These are phyloP conservation scores for Parastagonospora nodorum DNA, from an alignment of 2,329 filamentous ascomycete species.

Conservation along the genomic window DNA sequence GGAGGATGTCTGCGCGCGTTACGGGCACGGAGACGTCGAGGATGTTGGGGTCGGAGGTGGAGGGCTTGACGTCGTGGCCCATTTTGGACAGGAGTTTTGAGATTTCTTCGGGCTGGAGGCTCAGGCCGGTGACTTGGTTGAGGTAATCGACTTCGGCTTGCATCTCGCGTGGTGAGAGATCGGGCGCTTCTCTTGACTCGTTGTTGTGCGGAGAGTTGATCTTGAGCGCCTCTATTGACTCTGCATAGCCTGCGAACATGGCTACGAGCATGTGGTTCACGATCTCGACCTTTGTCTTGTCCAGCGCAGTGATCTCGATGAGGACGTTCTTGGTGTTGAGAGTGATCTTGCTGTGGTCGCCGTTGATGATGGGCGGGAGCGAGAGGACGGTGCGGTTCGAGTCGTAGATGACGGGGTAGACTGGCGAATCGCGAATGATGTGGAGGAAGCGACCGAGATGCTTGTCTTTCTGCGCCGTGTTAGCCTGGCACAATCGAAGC, in stretches of 20 bases:
- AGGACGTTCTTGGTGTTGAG: constrained; percentile 90
- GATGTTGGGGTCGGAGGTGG: constrained; percentile 67
- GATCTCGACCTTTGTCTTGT: constrained; percentile 94
- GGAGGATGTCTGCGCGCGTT: constrained; percentile 90
- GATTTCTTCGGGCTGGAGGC: constrained; percentile 74
- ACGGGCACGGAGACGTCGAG: constrained; percentile 84
- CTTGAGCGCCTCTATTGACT: constrained; percentile 91
- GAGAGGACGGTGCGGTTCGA: constrained; percentile 86
- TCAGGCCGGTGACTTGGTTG: constrained; percentile 87
- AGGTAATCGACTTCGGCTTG: constrained; percentile 91
- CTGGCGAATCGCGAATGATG: constrained; percentile 90
- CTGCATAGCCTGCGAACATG: constrained; percentile 96
- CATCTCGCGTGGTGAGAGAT: constrained; percentile 75
- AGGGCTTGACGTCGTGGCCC: constrained; percentile 82
- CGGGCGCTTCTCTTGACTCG: constrained; percentile 79
- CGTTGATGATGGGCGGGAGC: constrained; percentile 96
- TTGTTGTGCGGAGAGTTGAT: constrained; percentile 91
- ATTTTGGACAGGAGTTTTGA: constrained; percentile 85
- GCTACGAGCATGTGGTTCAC: constrained; percentile 94
- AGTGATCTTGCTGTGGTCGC: constrained; percentile 94
- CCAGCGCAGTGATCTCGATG: constrained; percentile 95
- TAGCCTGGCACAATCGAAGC: constrained; percentile 2
- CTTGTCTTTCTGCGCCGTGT: constrained; percentile 72
- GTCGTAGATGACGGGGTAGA: constrained; percentile 96
- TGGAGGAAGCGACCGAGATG: constrained; percentile 88